A percentile compares a stretch with the other conserved stretches of the same genome.
Evolutionary conservation across 805 yeast genomes (phyloP).

Genomic region (Candida wancherniae): DNA sequence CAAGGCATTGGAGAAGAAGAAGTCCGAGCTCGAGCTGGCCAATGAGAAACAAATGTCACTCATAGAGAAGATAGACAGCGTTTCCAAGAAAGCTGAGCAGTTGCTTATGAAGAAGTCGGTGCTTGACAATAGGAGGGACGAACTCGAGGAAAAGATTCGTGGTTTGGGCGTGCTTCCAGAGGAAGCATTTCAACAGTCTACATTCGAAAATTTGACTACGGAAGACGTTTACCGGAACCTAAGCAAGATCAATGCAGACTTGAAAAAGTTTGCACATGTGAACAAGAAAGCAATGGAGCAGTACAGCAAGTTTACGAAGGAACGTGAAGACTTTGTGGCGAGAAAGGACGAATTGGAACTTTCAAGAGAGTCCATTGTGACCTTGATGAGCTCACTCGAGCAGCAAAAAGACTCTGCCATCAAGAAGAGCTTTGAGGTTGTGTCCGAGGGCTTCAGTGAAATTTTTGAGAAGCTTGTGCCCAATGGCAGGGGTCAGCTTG

Average conservation of each 20-base stretch:
- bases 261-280: slow-evolving; percentile 67
- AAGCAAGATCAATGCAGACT: slow-evolving; percentile 49
- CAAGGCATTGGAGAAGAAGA: slow-evolving; percentile 33
- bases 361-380: slow-evolving; percentile 69
- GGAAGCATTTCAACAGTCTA: slow-evolving; percentile 54
- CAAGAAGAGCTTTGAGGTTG: slow-evolving; percentile 68
- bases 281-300: slow-evolving; percentile 90
- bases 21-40: slow-evolving; percentile 40
- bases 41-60: slow-evolving; percentile 54
- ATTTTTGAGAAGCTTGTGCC: slow-evolving; percentile 83
- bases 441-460: slow-evolving; percentile 65
- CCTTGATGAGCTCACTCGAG: slow-evolving; percentile 63
- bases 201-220: slow-evolving; percentile 42
- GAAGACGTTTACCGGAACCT: slow-evolving; percentile 51
- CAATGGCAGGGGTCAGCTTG: slow-evolving; percentile 67
- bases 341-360: slow-evolving; percentile 66
- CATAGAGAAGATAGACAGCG: slow-evolving; percentile 53
- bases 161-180: slow-evolving; percentile 90
- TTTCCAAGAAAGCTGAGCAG: slow-evolving; percentile 62
- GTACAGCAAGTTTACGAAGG: slow-evolving; percentile 64
- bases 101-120: slow-evolving; percentile 57
- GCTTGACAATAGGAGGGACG: slow-evolving; percentile 59
- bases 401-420: slow-evolving; percentile 81
- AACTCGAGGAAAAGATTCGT: slow-evolving; percentile 64
- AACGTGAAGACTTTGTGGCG: slow-evolving; percentile 58